Conservation (phyloP, 257 asterid genomes). For the Petrea volubilis region DNA sequence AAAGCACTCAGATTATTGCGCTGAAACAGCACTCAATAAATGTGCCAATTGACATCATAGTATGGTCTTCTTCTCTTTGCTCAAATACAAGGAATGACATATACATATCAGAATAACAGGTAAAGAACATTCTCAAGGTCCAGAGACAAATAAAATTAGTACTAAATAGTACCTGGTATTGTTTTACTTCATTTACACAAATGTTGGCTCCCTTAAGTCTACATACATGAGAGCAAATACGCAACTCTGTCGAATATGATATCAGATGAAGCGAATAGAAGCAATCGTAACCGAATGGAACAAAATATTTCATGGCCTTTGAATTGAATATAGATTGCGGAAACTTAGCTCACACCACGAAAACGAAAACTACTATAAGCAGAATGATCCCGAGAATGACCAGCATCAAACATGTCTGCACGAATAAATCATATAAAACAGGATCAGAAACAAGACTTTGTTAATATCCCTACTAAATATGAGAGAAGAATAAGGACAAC, state of each 20-base stretch:
- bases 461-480: not conserved
- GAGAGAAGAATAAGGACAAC: not conserved
- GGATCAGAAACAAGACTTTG: not conserved
- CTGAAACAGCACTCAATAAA: no score
- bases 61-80: no score
- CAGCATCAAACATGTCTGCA: slow-evolving; percentile 61
- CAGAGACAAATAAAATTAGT: not conserved
- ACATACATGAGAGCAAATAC: slow-evolving; percentile 5
- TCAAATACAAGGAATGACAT: no score
- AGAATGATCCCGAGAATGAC: slow-evolving; percentile 49
- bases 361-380: slow-evolving; percentile 46
- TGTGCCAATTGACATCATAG: no score
- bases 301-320: slow-evolving; percentile 1
- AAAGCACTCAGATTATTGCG: no score
- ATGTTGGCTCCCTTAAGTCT: not conserved
- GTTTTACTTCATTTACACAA: slow-evolving; percentile 12
- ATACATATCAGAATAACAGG: not conserved
- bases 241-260: not conserved
- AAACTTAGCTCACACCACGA: slow-evolving; percentile 31
- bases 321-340: not conserved
- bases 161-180: not conserved
- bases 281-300: not conserved
- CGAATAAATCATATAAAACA: not conserved
- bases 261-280: not conserved
- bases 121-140: not conserved